Base-by-base conservation (phyloP, 129 eudicot species). In the Smallanthus sonchifolius region DNA sequence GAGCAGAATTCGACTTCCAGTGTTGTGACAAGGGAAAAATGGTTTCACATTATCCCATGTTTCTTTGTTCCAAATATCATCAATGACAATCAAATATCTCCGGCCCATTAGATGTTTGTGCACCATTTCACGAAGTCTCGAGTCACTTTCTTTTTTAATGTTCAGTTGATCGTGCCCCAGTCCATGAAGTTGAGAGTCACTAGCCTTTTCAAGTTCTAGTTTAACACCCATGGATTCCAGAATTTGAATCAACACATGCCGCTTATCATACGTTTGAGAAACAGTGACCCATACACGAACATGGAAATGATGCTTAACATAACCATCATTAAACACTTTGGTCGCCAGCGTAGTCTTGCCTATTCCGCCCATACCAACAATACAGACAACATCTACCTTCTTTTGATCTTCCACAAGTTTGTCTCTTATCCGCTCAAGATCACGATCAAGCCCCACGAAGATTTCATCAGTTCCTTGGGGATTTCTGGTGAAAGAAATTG, bases 271-370 rank as follows among this genome's bases (percentile, higher is more conserved):
- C 30, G 74, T 69, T 77, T 73, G 83, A 49, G 86, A 79, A 28
- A 82, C 65, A 36, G 68, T 44, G 28, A 59, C 89, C n/a, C 84
- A 75, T 6, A 74, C 86, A 28, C 77, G 85, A 3, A 57, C 19
- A 32, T 28, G 5, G 16, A 81, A 84, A 49, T 74, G 74, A 52
- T 60, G n/a, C 15, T 0, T 13, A 49, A 72, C 15, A 2, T 3
- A 28, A n/a, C 16, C 40, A 67, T 76, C 68, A 16, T 70, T 63
- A 47, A 47, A 83, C 4, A 79, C 68, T 62, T 47, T 83, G 24
- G 44, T 65, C 36, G 81, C 87, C 0, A 83, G 78, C 28, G 87
- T 79, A 24, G 84, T 75, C 75, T 83, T 83, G 6, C 87, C 87
- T 0, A 75, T 44, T 11, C 85, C 85, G 0, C 69, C 75, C 84